phyloP scores from a whole-genome alignment of 2,329 filamentous ascomycete species.

The Monilinia vaccinii-corymbosi region DNA sequence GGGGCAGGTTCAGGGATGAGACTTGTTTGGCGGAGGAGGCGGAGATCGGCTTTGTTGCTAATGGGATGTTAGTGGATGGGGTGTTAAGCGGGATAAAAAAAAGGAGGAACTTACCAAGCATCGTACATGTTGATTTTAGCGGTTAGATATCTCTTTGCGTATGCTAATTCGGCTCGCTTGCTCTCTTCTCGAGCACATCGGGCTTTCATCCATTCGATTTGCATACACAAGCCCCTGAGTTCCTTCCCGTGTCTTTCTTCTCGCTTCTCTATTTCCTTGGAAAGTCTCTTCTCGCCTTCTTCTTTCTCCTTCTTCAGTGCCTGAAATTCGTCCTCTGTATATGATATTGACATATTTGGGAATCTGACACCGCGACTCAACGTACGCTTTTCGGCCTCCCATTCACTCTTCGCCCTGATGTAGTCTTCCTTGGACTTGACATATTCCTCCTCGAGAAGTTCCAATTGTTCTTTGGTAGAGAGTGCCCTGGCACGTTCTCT shows the following conservation, averaged over 20 bases:
- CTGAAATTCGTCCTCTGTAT: slow-evolving; percentile 34
- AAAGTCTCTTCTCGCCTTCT: slow-evolving; percentile 43
- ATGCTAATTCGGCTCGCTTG: slow-evolving; percentile 72
- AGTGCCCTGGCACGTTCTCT: slow-evolving; percentile 25
- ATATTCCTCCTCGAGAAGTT: slow-evolving; percentile 31
- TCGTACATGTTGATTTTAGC: slow-evolving; percentile 75
- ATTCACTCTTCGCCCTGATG: slow-evolving; percentile 33
- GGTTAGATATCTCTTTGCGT: slow-evolving; percentile 76
- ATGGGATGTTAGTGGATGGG: slow-evolving; percentile 20
- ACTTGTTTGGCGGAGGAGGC: slow-evolving; percentile 76
- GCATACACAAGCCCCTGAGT: slow-evolving; percentile 72
- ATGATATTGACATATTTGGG: slow-evolving; percentile 31
- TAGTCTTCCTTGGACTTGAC: slow-evolving; percentile 20
- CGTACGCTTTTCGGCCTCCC: slow-evolving; percentile 36
- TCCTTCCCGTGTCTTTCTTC: slow-evolving; percentile 66
- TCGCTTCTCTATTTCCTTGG: slow-evolving; percentile 27
- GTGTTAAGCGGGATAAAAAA: neutral
- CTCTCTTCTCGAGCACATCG: slow-evolving; percentile 71
- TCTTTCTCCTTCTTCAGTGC: slow-evolving; percentile 29
- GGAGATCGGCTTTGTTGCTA: slow-evolving; percentile 88
- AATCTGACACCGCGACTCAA: slow-evolving; percentile 33
- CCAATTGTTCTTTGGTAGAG: slow-evolving; percentile 19
- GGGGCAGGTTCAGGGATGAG: slow-evolving; percentile 33
- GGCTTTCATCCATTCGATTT: slow-evolving; percentile 85
- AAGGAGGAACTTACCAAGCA: slow-evolving; percentile 63